Conservation (phyloP, 495 filamentous ascomycete species). For the Cetradonia linearis region DNA sequence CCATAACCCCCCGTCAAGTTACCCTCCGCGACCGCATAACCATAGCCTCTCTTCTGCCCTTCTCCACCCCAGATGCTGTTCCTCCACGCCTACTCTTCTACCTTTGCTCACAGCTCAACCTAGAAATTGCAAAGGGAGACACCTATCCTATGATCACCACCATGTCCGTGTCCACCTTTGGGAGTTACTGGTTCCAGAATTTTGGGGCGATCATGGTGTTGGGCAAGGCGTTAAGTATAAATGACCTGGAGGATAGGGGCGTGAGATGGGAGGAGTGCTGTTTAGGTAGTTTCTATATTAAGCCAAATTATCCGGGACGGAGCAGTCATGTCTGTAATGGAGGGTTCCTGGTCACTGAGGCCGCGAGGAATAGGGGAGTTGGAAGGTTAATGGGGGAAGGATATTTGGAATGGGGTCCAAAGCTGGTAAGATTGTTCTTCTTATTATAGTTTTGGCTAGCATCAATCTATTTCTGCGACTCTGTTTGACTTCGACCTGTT, state of each 20-base stretch:
- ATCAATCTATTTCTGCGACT: not conserved
- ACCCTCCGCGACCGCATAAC: conserved; percentile 84
- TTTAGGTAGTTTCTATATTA: conserved; percentile 91
- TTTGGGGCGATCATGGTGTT: conserved; percentile 91
- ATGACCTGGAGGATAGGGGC: conserved; percentile 42
- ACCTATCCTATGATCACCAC: conserved; percentile 88
- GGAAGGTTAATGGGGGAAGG: conserved; percentile 88
- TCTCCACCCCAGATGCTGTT: conserved; percentile 62
- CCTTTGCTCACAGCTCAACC: conserved; percentile 77
- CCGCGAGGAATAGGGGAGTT: conserved; percentile 78
- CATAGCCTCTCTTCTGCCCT: conserved; percentile 81
- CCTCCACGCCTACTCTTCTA: conserved; percentile 67
- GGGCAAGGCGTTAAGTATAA: conserved; percentile 58
- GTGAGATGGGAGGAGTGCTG: conserved; percentile 78
- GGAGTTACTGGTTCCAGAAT: conserved; percentile 89
- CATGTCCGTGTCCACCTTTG: conserved; percentile 65
- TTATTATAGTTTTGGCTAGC: not conserved
- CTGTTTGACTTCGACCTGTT: not conserved
- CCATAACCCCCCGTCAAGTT: conserved; percentile 70
- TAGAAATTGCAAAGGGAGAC: conserved; percentile 91
- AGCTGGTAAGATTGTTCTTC: conserved; percentile 46
- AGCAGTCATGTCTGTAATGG: conserved; percentile 96
- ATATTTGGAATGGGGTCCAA: conserved; percentile 91
- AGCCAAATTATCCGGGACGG: conserved; percentile 93
- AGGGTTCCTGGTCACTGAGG: conserved; percentile 87